These are phyloP conservation scores for Camellia granthamiana DNA, from an alignment of 148 eudicot genomes.

Conservation along the genomic window DNA sequence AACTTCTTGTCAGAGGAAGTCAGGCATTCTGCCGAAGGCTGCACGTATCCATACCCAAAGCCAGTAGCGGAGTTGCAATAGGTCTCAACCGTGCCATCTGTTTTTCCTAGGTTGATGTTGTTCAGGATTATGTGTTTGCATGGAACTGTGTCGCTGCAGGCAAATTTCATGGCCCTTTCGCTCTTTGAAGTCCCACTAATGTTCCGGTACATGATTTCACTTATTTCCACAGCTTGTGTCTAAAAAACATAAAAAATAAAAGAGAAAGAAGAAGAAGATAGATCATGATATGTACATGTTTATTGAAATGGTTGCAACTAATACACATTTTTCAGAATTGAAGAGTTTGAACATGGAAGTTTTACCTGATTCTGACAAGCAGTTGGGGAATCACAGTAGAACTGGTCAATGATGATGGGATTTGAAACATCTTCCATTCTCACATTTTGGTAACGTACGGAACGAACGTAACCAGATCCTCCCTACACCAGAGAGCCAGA, in stretches of 20 bases:
- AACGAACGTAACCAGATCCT: slow-evolving; percentile 80
- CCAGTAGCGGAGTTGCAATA: slow-evolving; percentile 78
- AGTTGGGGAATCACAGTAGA: slow-evolving; percentile 83
- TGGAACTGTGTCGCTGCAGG: slow-evolving; percentile 80
- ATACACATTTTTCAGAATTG: not conserved
- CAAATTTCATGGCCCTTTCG: slow-evolving; percentile 74
- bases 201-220: slow-evolving; percentile 70
- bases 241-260: slow-evolving; percentile 17
- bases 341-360: not conserved
- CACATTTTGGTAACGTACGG: slow-evolving; percentile 72
- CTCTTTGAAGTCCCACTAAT: slow-evolving; percentile 78
- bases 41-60: slow-evolving; percentile 51
- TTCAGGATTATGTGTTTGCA: slow-evolving; percentile 70
- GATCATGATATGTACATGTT: not conserved
- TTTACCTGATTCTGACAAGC: slow-evolving; percentile 73
- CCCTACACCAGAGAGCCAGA: slow-evolving; percentile 45
- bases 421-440: slow-evolving; percentile 79
- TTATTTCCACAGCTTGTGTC: slow-evolving; percentile 82
- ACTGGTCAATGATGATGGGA: slow-evolving; percentile 92
- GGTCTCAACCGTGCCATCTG: slow-evolving; percentile 67
- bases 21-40: slow-evolving; percentile 85
- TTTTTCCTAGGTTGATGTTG: slow-evolving; percentile 57
- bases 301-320: not conserved
- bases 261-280: not conserved
- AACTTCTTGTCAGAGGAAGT: slow-evolving; percentile 43